A percentile compares a stretch with the other conserved stretches of the same genome.
Evolutionary conservation across 2,329 filamentous ascomycete species (phyloP).

Genomic region (Scedosporium aurantiacum): DNA sequence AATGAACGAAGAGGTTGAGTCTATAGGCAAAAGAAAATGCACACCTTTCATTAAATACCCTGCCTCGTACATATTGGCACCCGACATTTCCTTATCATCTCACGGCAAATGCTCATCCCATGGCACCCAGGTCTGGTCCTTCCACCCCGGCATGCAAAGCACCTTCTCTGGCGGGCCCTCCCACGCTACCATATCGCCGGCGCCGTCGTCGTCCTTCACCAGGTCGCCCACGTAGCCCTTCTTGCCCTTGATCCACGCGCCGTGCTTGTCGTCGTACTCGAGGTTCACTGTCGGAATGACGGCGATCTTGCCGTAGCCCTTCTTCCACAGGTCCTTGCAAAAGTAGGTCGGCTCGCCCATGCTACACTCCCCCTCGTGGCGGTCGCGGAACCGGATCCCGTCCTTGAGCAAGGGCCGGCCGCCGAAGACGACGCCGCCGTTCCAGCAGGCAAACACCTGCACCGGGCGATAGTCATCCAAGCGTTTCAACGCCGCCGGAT

Average conservation of each 20-base stretch:
- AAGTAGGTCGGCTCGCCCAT: constrained; percentile 45
- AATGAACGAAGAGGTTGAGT: too few species aligned
- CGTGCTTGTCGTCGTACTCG: constrained; percentile 37
- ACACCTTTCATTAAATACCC: too few species aligned
- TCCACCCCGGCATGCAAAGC: constrained; percentile 34
- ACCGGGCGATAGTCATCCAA: constrained; percentile 31
- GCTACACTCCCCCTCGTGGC: constrained; percentile 31
- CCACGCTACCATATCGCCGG: constrained; percentile 29
- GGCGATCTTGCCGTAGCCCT: constrained; percentile 39
- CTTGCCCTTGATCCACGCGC: constrained; percentile 31
- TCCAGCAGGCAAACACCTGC: constrained; percentile 53
- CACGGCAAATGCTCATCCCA: constrained; percentile 24
- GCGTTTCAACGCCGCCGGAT: constrained; percentile 22
- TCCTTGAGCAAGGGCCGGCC: constrained; percentile 34
- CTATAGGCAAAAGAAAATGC: too few species aligned
- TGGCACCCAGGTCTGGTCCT: constrained; percentile 27
- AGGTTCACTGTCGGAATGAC: constrained; percentile 45
- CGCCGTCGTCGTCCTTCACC: constrained; percentile 15
- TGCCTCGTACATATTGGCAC: too few species aligned
- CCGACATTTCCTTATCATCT: too few species aligned
- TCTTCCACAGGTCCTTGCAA: constrained; percentile 44
- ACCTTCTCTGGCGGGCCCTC: constrained; percentile 33
- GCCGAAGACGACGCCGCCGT: constrained; percentile 38
- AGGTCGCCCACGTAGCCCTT: constrained; percentile 37
- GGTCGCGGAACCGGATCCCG: constrained; percentile 33